Evolutionary conservation across 768 basidiomycete genomes (phyloP).

Genomic region (Sporobolomyces pararoseus): DNA sequence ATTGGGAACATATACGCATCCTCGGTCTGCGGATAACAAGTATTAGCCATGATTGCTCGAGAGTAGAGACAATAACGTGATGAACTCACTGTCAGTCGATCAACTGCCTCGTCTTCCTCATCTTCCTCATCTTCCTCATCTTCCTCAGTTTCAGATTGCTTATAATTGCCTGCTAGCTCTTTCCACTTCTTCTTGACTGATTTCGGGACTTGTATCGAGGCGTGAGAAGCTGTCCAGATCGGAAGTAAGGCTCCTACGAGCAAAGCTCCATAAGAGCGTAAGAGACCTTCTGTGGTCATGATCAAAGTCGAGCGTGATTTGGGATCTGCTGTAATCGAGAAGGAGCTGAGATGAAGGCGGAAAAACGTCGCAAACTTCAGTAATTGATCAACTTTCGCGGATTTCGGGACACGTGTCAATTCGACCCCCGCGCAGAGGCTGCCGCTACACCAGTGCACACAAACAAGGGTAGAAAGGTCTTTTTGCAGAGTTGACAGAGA

Average conservation of each 20-base stretch:
- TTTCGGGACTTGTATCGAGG: conserved; percentile 34
- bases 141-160: conserved; percentile 50
- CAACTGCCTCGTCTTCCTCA: conserved; percentile 56
- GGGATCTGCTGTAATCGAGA: no score
- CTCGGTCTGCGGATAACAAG: conserved; percentile 23
- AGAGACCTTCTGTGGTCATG: neutral
- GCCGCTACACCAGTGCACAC: no score
- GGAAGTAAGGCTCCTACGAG: conserved; percentile 35
- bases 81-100: conserved; percentile 43
- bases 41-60: neutral
- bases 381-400: no score
- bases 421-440: no score
- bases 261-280: conserved; percentile 33
- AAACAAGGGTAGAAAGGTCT: no score
- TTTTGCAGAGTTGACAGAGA: no score
- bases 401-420: no score
- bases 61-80: no score
- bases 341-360: neutral
- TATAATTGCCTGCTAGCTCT: conserved; percentile 25
- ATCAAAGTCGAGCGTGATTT: neutral
- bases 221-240: conserved; percentile 31
- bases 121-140: conserved; percentile 61
- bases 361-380: no score
- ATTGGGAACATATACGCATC: conserved; percentile 46
- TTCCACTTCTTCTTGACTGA: conserved; percentile 16